Evolutionary conservation across 345 rosid genomes (phyloP).

Genomic region (Conringia planisiliqua): DNA sequence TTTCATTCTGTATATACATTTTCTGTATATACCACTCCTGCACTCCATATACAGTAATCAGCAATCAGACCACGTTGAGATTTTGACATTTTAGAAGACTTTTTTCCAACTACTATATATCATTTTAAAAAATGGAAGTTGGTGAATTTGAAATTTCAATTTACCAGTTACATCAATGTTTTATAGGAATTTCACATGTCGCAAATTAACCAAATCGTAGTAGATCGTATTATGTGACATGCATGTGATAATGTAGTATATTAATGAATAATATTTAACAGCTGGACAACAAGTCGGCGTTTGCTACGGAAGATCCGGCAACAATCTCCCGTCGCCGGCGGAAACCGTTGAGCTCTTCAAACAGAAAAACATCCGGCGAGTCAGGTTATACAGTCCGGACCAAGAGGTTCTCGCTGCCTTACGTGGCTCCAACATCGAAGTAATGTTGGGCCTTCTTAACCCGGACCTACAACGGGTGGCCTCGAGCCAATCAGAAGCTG

Average conservation of each 20-base stretch:
- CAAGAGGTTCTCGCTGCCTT: constrained; percentile 42
- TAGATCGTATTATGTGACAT: background rate
- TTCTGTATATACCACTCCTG: too few species aligned
- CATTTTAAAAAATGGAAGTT: too few species aligned
- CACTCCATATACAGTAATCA: too few species aligned
- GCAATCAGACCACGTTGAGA: too few species aligned
- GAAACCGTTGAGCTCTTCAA: constrained; percentile 24
- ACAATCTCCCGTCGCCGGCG: constrained; percentile 23
- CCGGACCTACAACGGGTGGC: constrained; percentile 31
- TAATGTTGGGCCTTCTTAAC: constrained; percentile 51
- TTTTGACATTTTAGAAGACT: too few species aligned
- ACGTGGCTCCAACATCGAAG: constrained; percentile 46
- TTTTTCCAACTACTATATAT: too few species aligned
- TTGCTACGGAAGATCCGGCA: constrained; percentile 32
- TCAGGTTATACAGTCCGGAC: constrained; percentile 38
- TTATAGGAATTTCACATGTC: too few species aligned
- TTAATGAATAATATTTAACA: background rate
- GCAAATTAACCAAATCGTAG: too few species aligned
- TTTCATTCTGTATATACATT: too few species aligned
- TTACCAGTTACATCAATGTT: background rate
- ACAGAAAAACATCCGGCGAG: constrained; percentile 22
- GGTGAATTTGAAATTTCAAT: background rate
- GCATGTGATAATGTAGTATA: too few species aligned
- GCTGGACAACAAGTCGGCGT: constrained; percentile 41
- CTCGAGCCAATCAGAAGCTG: constrained; percentile 42